Conservation (phyloP, 441 rosid genomes). For the Populus hybrid region DNA sequence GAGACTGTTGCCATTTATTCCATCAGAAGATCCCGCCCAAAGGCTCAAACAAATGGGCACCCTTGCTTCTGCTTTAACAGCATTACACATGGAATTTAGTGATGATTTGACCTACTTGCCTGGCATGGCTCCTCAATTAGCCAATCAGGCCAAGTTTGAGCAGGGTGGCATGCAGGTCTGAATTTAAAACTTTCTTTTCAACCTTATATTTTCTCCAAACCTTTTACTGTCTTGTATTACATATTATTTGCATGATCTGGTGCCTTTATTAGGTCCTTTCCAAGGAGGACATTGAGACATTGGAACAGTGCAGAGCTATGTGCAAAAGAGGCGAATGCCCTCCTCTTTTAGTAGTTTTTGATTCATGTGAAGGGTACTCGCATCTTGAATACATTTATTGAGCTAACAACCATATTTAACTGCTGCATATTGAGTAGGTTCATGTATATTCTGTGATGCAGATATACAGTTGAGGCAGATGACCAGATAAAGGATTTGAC, state of each 20-base stretch:
- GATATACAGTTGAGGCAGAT: constrained; percentile 83
- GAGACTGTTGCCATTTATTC: constrained; percentile 60
- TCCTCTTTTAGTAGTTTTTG: constrained; percentile 72
- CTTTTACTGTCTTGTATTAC: background rate
- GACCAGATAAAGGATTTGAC: constrained; percentile 80
- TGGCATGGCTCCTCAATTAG: constrained; percentile 66
- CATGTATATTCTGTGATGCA: constrained; percentile 34
- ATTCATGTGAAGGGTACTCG: constrained; percentile 81
- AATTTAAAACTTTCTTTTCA: constrained; percentile 1
- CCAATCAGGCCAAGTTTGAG: constrained; percentile 69
- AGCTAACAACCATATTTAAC: constrained; percentile 8
- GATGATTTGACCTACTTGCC: constrained; percentile 56
- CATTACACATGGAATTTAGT: constrained; percentile 60
- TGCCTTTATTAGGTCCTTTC: constrained; percentile 49
- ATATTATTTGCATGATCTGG: constrained; percentile 9
- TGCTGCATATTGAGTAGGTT: constrained; percentile 9
- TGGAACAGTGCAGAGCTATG: constrained; percentile 73
- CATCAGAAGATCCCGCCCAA: constrained; percentile 53
- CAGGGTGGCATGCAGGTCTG: constrained; percentile 83
- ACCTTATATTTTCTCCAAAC: background rate
- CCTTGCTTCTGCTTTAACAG: constrained; percentile 74
- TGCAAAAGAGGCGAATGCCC: constrained; percentile 70
- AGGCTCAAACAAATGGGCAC: constrained; percentile 66
- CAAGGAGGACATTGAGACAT: constrained; percentile 69
- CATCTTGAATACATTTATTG: constrained; percentile 13